Evolutionary conservation across 2,329 filamentous ascomycete species (phyloP).

Genomic region (Colletotrichum gigasporum): DNA sequence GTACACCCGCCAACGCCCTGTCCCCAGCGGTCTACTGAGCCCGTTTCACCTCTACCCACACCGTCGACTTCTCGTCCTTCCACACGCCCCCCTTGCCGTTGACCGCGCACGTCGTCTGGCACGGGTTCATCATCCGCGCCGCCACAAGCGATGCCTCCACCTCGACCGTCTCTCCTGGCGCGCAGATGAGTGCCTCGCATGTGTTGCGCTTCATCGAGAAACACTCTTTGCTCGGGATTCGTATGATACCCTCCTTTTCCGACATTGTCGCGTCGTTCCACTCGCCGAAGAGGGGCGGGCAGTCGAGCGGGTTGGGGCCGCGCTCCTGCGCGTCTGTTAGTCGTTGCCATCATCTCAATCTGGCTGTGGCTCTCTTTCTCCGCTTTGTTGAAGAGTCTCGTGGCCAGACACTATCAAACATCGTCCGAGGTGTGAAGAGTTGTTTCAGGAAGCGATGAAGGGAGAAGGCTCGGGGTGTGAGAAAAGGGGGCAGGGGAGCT

Average conservation of each 20-base stretch:
- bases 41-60: not conserved
- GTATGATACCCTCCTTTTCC: not conserved
- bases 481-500: not conserved
- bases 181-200: constrained; percentile 13
- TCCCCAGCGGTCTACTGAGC: too few species aligned
- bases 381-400: not conserved
- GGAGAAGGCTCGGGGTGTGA: not conserved
- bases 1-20: too few species aligned
- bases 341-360: not conserved
- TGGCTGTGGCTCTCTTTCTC: too few species aligned
- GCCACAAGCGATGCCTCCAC: not conserved
- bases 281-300: not conserved
- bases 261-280: not conserved
- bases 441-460: not conserved
- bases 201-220: not conserved
- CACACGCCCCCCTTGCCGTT: constrained; percentile 14
- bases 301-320: constrained; percentile 5
- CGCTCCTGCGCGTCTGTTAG: not conserved
- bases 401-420: not conserved
- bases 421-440: too few species aligned
- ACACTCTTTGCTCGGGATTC: not conserved
- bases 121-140: constrained; percentile 21
- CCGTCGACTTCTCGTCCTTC: not conserved
- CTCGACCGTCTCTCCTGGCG: not conserved
- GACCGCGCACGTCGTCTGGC: constrained; percentile 19